A percentile compares a stretch with the other conserved stretches of the same genome.
phyloP scores from a whole-genome alignment of 2,329 filamentous ascomycete species.

The Aspergillus proliferans region DNA sequence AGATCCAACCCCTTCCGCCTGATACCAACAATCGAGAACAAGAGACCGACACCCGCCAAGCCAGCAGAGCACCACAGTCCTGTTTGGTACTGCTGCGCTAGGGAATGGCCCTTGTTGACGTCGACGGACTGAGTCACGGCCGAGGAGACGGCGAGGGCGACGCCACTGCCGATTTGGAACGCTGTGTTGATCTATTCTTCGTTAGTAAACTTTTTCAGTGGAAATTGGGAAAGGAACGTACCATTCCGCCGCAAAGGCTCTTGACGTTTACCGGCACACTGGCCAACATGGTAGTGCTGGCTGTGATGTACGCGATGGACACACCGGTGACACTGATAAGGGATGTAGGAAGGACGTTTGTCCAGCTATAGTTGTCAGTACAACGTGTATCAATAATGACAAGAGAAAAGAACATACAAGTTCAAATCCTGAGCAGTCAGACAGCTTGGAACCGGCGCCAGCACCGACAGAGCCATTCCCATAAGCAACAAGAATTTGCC shows the following conservation, averaged over 20 bases:
- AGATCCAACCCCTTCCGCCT: not conserved
- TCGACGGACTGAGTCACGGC: conserved; percentile 36
- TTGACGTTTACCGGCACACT: conserved; percentile 39
- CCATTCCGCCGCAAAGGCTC: conserved; percentile 37
- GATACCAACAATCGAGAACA: conserved; percentile 13
- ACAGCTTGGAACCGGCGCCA: conserved; percentile 33
- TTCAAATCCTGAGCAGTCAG: conserved; percentile 16
- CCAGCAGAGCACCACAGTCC: conserved; percentile 40
- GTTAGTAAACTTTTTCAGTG: not conserved
- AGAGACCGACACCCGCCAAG: conserved; percentile 32
- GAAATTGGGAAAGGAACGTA: conserved; percentile 1
- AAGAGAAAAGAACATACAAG: conserved; percentile 15
- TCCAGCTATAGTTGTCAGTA: conserved; percentile 25
- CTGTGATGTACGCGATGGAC: conserved; percentile 38
- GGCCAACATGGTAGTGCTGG: conserved; percentile 36
- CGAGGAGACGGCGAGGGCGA: conserved; percentile 35
- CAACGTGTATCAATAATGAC: not conserved
- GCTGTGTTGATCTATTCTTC: conserved; percentile 33
- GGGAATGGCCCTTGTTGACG: conserved; percentile 27
- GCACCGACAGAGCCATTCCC: conserved; percentile 29
- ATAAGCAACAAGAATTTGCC: conserved; percentile 31
- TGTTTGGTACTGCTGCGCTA: conserved; percentile 32
- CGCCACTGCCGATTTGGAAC: conserved; percentile 39
- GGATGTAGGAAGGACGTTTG: conserved; percentile 34
- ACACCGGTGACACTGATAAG: conserved; percentile 37